phyloP scores from a whole-genome alignment of 1,139 yeast species.

The Suhomyces bribrorum region DNA sequence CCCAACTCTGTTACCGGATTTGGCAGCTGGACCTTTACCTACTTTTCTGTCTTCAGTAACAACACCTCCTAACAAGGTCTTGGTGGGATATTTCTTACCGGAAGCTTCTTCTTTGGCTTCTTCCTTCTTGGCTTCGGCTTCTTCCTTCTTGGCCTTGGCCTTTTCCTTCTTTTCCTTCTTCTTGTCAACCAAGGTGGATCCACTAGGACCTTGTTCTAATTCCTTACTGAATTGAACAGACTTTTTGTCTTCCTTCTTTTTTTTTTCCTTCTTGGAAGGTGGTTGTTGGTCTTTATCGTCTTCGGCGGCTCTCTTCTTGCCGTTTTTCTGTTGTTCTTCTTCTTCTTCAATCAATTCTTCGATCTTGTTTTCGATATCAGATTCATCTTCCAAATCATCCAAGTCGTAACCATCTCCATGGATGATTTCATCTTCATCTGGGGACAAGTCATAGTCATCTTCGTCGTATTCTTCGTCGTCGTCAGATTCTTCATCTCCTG shows the following conservation, averaged over 20 bases:
- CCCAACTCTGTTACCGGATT: conserved; percentile 87
- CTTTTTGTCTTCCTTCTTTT: conserved; percentile 51
- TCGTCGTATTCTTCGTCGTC: conserved; percentile 55
- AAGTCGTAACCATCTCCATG: conserved; percentile 43
- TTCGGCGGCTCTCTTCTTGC: conserved; percentile 35
- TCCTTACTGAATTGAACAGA: conserved; percentile 86
- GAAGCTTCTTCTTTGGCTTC: conserved; percentile 17
- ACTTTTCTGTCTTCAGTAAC: conserved; percentile 86
- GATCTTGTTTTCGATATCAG: conserved; percentile 56
- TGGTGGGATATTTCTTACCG: conserved; percentile 55
- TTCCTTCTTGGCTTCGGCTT: conserved; percentile 22
- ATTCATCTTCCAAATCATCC: conserved; percentile 62
- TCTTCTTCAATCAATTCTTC: conserved; percentile 63
- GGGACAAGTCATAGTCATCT: conserved; percentile 82
- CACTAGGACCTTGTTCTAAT: conserved; percentile 91
- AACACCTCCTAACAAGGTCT: conserved; percentile 90
- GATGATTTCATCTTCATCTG: conserved; percentile 85
- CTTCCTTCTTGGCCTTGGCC: conserved; percentile 20
- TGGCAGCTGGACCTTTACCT: conserved; percentile 88
- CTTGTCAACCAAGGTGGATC: conserved; percentile 42
- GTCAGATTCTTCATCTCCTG: conserved; percentile 70
- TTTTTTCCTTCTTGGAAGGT: conserved; percentile 45
- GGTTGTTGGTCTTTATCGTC: conserved; percentile 26
- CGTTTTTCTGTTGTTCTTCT: conserved; percentile 37
- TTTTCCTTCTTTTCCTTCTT: conserved; percentile 21